Conservation (phyloP, 805 yeast genomes). For the Starmerella bombicola region DNA sequence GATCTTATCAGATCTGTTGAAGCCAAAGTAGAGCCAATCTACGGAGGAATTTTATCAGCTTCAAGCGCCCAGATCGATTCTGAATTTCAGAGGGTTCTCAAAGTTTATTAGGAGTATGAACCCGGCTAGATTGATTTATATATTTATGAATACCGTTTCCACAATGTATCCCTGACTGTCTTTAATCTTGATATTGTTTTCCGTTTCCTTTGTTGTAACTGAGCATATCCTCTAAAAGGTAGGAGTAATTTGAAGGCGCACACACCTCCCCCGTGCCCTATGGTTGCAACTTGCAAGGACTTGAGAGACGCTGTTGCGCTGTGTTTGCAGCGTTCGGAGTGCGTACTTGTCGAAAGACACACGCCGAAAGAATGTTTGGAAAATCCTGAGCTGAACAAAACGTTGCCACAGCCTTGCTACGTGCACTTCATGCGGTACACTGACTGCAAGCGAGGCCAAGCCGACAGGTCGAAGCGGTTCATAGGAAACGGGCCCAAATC, state of each 20-base stretch:
- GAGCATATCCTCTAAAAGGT: no score
- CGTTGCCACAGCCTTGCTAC: constrained; percentile 76
- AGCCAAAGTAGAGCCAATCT: constrained; percentile 10
- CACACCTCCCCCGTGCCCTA: constrained; percentile 3
- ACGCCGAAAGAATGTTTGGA: constrained; percentile 81
- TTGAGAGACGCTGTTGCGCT: constrained; percentile 91
- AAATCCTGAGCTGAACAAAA: constrained; percentile 60
- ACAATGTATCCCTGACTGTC: no score
- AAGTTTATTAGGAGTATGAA: constrained; percentile 3
- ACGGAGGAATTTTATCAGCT: constrained; percentile 2
- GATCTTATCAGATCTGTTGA: constrained; percentile 11
- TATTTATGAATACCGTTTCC: no score
- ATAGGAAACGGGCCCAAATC: constrained; percentile 89
- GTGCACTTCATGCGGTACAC: constrained; percentile 75
- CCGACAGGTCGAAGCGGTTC: constrained; percentile 79
- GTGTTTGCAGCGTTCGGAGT: constrained; percentile 90
- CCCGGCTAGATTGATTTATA: background rate
- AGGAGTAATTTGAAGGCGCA: no score
- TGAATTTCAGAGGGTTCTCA: constrained; percentile 11
- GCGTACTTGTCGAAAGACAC: constrained; percentile 80
- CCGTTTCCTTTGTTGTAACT: no score
- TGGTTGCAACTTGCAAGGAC: constrained; percentile 65
- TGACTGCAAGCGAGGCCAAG: constrained; percentile 83
- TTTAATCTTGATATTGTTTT: no score
- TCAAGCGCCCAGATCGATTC: constrained; percentile 6